Base-by-base conservation (phyloP, 352 stramenopile genomes). In the Globisporangium paddicum region DNA sequence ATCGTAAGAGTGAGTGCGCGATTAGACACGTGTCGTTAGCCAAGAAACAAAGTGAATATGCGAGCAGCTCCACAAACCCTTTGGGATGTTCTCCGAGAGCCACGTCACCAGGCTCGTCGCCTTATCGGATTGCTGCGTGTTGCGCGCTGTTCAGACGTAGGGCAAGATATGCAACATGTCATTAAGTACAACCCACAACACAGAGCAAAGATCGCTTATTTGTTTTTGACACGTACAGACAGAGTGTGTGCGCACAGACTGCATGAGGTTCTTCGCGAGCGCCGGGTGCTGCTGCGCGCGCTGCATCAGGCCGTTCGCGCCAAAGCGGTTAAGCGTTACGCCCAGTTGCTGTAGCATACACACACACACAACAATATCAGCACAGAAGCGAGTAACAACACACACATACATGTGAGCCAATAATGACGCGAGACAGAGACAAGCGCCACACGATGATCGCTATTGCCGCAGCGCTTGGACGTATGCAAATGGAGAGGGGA, bases 41-140 rank as follows among this genome's bases (percentile, higher is more conserved):
- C 28, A 5, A 28, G 41, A 35, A 25, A 25, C 16, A 23, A 1
- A 53, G n/a, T n/a, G n/a, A n/a, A n/a, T n/a, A 30, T 13, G 18
- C 19, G 25, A 47, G 47, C 13, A 37, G 26, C 11, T 26, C 10
- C 26, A 57, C 59, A 21, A 41, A 84, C 75, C 76, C 57, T 87
- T 87, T 44, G 77, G 77, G 45, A 94, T 82, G 47, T 91, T 89
- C 66, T 94, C 82, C 44, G 81, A 80, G 19, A 94, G 66, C 85
- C 85, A 94, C 49, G 74, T 85, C 34, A 70, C 67, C 65, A 87
- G 84, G 51, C 76, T 86, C 66, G 79, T 77, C 21, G 80, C 70
- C 53, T 84, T 75, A 18, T 82, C 62, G 18, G 69, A 65, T 51
- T 76, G 69, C 35, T 75, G 71, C 21, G 55, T 51, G 38, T 73